A percentile compares a stretch with the other conserved stretches of the same genome.
Evolutionary conservation across 2,329 filamentous ascomycete genomes (phyloP).

Genomic region (Myriosclerotinia duriaeana): DNA sequence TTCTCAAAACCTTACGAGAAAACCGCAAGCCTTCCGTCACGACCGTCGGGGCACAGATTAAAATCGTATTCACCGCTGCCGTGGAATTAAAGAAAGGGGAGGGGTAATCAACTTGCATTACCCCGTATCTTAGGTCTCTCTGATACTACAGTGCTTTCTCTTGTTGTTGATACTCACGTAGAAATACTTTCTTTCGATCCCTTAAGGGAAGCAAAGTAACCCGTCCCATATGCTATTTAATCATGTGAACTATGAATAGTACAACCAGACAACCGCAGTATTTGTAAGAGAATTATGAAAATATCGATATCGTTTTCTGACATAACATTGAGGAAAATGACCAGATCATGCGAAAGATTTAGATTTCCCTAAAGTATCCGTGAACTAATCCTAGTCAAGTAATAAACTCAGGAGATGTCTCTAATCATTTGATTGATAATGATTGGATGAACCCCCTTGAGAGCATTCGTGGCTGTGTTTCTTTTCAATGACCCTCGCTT

Average conservation of each 20-base stretch:
- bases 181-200: background rate
- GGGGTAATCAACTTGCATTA: constrained; percentile 5
- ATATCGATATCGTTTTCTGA: constrained; percentile 7
- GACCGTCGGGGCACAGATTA: constrained; percentile 21
- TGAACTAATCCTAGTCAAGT: constrained; percentile 18
- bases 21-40: constrained; percentile 16
- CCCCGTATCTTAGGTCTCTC: constrained; percentile 10
- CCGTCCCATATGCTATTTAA: constrained; percentile 3
- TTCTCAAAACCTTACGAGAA: constrained; percentile 4
- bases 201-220: background rate
- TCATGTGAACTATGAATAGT: constrained; percentile 20
- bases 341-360: constrained; percentile 23
- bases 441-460: constrained; percentile 14
- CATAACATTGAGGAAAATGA: constrained; percentile 12
- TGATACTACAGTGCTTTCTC: constrained; percentile 9
- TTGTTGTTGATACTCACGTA: background rate
- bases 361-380: constrained; percentile 16
- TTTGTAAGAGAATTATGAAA: background rate
- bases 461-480: constrained; percentile 20
- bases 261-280: background rate
- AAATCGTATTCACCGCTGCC: constrained; percentile 24
- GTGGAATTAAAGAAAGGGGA: constrained; percentile 17
- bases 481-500: constrained; percentile 15
- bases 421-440: background rate
- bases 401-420: constrained; percentile 13